These are phyloP conservation scores for Basipetospora chlamydospora DNA, from an alignment of 2,329 filamentous ascomycete species.

Conservation along the genomic window DNA sequence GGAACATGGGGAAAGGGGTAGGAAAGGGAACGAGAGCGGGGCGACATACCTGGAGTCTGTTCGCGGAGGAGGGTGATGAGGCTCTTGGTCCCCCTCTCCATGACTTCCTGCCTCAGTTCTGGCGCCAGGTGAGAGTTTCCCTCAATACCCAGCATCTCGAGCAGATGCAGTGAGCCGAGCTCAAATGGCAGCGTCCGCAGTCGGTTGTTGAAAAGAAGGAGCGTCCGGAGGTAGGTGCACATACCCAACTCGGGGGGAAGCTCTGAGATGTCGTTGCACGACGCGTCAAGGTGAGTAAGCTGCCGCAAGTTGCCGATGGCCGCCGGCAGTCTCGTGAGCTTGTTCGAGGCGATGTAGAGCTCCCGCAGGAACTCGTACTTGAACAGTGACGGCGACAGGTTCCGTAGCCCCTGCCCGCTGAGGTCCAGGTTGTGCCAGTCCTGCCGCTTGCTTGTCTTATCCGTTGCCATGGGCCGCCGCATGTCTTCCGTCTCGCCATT, in stretches of 20 bases:
- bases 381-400: conserved; percentile 68
- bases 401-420: conserved; percentile 85
- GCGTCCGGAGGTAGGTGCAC: conserved; percentile 79
- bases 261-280: conserved; percentile 69
- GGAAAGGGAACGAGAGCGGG: background rate
- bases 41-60: conserved; percentile 60
- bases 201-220: conserved; percentile 82
- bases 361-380: conserved; percentile 80
- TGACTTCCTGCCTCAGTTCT: conserved; percentile 64
- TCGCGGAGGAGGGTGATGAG: conserved; percentile 75
- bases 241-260: conserved; percentile 89
- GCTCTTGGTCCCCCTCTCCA: conserved; percentile 75
- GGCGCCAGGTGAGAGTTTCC: conserved; percentile 67
- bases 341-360: conserved; percentile 88
- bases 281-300: conserved; percentile 72
- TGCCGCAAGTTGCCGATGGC: conserved; percentile 71
- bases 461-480: conserved; percentile 49
- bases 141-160: conserved; percentile 83
- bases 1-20: conserved; percentile 3
- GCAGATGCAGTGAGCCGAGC: conserved; percentile 72
- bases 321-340: conserved; percentile 63
- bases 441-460: conserved; percentile 53
- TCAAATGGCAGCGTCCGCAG: conserved; percentile 72
- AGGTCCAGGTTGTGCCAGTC: conserved; percentile 91
- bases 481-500: conserved; percentile 42